These are phyloP conservation scores for Fraxinus anomala DNA, from an alignment of 257 asterid species.

Conservation along the genomic window DNA sequence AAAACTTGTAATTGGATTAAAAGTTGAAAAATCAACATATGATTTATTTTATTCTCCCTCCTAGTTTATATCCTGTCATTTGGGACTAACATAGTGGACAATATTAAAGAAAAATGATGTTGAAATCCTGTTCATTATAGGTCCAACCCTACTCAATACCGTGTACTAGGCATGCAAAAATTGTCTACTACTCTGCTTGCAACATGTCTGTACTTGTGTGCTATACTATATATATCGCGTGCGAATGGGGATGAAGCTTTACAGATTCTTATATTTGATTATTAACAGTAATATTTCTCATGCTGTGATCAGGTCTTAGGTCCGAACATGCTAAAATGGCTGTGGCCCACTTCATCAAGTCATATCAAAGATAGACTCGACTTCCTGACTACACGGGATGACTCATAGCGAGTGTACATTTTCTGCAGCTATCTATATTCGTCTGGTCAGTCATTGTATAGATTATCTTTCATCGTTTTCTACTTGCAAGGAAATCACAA, in stretches of 20 bases:
- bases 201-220: neutral
- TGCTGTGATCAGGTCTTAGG: slow-evolving; percentile 65
- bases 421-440: neutral
- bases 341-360: slow-evolving; percentile 68
- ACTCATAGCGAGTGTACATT: slow-evolving; percentile 26
- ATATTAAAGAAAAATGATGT: too few species aligned
- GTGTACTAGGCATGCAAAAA: neutral
- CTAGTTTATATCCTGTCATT: too few species aligned
- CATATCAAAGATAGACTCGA: slow-evolving; percentile 81
- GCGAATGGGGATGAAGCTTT: neutral
- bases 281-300: neutral
- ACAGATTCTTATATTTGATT: neutral
- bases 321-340: slow-evolving; percentile 78
- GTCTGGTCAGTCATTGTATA: neutral
- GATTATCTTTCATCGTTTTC: too few species aligned
- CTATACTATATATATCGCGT: neutral
- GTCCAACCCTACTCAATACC: neutral
- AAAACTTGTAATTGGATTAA: too few species aligned
- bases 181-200: neutral
- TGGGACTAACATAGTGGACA: too few species aligned
- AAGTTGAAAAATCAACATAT: too few species aligned
- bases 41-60: too few species aligned
- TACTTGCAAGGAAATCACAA: neutral
- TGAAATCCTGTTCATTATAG: too few species aligned
- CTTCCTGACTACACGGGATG: slow-evolving; percentile 64